phyloP scores from a whole-genome alignment of 1,284 basidiomycete genomes.

The Pseudozyma sp. region DNA sequence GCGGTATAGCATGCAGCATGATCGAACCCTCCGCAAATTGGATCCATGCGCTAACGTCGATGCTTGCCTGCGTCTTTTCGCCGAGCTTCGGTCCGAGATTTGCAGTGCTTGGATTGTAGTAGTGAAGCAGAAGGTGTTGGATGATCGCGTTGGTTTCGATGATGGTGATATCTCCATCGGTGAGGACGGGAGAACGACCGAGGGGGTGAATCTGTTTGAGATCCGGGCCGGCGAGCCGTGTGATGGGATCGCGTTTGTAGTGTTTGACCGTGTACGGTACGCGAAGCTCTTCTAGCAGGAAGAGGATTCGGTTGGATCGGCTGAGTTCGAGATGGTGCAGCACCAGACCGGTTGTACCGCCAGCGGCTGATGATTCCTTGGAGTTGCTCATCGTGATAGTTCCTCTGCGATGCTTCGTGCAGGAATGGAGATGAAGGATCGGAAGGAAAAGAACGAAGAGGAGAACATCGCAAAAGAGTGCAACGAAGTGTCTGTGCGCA shows the following conservation, averaged over 20 bases:
- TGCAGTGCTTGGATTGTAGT: conserved; percentile 23
- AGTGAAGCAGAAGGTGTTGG: conserved; percentile 31
- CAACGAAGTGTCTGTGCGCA: too few species aligned
- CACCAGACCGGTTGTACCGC: conserved; percentile 13
- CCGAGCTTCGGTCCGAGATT: conserved; percentile 22
- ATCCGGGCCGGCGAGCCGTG: conserved; percentile 31
- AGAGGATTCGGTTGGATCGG: conserved; percentile 38
- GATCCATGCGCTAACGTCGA: conserved; percentile 35
- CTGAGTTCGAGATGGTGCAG: conserved; percentile 43
- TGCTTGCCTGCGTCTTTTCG: conserved; percentile 22
- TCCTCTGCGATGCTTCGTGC: too few species aligned
- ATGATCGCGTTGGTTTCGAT: conserved; percentile 44
- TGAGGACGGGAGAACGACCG: conserved; percentile 41
- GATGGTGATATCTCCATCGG: conserved; percentile 30
- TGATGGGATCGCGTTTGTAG: conserved; percentile 37
- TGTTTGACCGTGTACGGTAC: conserved; percentile 26
- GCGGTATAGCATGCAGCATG: conserved; percentile 31
- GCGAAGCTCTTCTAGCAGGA: conserved; percentile 38
- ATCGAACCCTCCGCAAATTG: conserved; percentile 36
- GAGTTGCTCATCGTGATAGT: conserved; percentile 9
- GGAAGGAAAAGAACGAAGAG: not conserved
- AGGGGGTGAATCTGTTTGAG: conserved; percentile 39
- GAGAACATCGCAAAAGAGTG: too few species aligned
- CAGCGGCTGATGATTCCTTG: not conserved
- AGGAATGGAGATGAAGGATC: not conserved